Conservation (phyloP, 192 early-diverging fungal species). For the Chytriomyces hyalinus region DNA sequence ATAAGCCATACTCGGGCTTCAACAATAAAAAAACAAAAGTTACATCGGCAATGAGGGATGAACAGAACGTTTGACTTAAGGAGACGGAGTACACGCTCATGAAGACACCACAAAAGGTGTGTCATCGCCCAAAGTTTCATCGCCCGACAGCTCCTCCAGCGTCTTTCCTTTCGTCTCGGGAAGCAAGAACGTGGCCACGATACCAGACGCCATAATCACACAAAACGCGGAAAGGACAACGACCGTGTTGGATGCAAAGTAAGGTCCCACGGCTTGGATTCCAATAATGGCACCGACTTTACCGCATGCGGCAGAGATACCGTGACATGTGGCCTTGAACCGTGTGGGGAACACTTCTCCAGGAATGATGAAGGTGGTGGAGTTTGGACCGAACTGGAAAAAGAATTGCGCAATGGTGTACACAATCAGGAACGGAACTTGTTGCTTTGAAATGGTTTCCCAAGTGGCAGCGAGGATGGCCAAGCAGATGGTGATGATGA, state of each 20-base stretch:
- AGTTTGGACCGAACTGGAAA: constrained; percentile 96
- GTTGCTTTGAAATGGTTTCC: constrained; percentile 32
- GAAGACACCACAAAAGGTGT: too few relatives aligned
- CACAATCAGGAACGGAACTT: constrained; percentile 50
- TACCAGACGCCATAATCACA: constrained; percentile 58
- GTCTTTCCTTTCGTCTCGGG: constrained; percentile 79
- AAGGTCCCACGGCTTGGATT: constrained; percentile 51
- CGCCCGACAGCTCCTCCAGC: constrained; percentile 66
- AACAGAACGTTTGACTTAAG: too few relatives aligned
- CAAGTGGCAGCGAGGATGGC: constrained; percentile 50
- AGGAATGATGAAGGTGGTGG: constrained; percentile 84
- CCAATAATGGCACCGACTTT: constrained; percentile 79
- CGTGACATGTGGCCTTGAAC: constrained; percentile 76
- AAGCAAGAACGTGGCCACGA: constrained; percentile 66
- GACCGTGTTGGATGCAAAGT: constrained; percentile 32
- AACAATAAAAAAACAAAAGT: too few relatives aligned
- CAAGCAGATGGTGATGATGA: constrained; percentile 75
- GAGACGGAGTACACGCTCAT: too few relatives aligned
- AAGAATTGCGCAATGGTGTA: constrained; percentile 61
- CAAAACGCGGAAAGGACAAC: constrained; percentile 41
- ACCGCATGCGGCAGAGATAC: constrained; percentile 78
- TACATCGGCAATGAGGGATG: too few relatives aligned
- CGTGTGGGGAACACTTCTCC: constrained; percentile 76
- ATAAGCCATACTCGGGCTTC: too few relatives aligned
- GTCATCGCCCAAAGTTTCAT: too few relatives aligned